A percentile compares a stretch with the other conserved stretches of the same genome.
These are phyloP conservation scores for Pseudonitzschia multistriata DNA, from an alignment of 108 stramenopile species.

Conservation along the genomic window DNA sequence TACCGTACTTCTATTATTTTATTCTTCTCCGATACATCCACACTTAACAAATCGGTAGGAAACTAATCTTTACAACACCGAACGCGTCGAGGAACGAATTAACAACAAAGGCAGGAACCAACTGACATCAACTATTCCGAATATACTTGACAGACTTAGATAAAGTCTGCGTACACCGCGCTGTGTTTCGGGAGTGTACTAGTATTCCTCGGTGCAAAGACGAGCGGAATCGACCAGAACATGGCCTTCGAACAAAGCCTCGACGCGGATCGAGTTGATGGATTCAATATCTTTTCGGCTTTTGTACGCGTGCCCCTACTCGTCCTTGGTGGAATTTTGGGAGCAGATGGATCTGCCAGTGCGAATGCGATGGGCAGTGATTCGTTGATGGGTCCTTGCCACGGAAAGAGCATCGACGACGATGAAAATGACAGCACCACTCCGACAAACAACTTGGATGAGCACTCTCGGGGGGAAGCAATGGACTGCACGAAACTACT, in stretches of 20 bases:
- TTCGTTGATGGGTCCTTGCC: not conserved
- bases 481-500: not conserved
- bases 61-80: too few relatives aligned
- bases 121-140: too few relatives aligned
- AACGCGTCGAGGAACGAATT: too few relatives aligned
- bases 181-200: too few relatives aligned
- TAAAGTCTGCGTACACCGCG: too few relatives aligned
- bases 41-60: not conserved
- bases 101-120: too few relatives aligned
- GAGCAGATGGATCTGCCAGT: constrained; percentile 4
- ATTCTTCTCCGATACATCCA: not conserved
- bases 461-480: not conserved
- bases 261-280: constrained; percentile 68
- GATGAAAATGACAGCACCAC: constrained; percentile 2
- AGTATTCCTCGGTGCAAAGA: not conserved
- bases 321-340: constrained; percentile 58
- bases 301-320: constrained; percentile 64
- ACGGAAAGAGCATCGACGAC: not conserved
- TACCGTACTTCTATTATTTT: not conserved
- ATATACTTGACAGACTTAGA: not conserved
- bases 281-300: constrained; percentile 61
- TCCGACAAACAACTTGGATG: not conserved
- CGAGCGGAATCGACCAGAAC: not conserved
- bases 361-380: not conserved
- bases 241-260: constrained; percentile 84